These are phyloP conservation scores for Oidiodendron maius DNA, from an alignment of 495 filamentous ascomycete genomes.

Conservation along the genomic window DNA sequence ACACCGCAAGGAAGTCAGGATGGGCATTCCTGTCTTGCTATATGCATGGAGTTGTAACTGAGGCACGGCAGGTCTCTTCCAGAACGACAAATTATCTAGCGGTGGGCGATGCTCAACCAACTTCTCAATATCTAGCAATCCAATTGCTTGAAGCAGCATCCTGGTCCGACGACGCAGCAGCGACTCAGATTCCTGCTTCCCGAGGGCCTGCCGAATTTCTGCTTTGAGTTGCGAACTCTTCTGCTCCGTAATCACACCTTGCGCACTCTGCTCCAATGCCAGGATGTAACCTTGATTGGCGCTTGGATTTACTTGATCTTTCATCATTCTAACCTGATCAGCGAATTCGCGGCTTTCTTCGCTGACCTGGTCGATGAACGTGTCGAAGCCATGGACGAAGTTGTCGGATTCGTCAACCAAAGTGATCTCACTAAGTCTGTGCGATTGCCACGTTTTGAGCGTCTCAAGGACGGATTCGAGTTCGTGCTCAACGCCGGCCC, in stretches of 20 bases:
- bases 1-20: slow-evolving; percentile 19
- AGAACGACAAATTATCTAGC: too few relatives aligned
- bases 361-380: slow-evolving; percentile 30
- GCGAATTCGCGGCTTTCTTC: slow-evolving; percentile 23
- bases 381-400: slow-evolving; percentile 27
- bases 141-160: too few relatives aligned
- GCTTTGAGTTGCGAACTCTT: too few relatives aligned
- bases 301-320: not conserved
- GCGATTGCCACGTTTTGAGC: slow-evolving; percentile 21
- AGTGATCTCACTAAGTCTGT: slow-evolving; percentile 10
- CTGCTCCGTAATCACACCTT: not conserved
- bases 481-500: slow-evolving; percentile 24
- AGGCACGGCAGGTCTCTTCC: too few relatives aligned
- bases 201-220: too few relatives aligned
- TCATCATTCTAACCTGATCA: not conserved
- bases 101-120: too few relatives aligned
- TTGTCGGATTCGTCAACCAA: slow-evolving; percentile 18
- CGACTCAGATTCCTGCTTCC: too few relatives aligned
- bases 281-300: too few relatives aligned
- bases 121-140: too few relatives aligned
- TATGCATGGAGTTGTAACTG: not conserved
- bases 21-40: slow-evolving; percentile 17
- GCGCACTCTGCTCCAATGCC: too few relatives aligned
- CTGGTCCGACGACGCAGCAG: too few relatives aligned
- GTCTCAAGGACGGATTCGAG: slow-evolving; percentile 24